Evolutionary conservation across 345 rosid species (phyloP), one percentile per base, ranked within the genome.

Genomic region (Eucalyptus curtisii): DNA sequence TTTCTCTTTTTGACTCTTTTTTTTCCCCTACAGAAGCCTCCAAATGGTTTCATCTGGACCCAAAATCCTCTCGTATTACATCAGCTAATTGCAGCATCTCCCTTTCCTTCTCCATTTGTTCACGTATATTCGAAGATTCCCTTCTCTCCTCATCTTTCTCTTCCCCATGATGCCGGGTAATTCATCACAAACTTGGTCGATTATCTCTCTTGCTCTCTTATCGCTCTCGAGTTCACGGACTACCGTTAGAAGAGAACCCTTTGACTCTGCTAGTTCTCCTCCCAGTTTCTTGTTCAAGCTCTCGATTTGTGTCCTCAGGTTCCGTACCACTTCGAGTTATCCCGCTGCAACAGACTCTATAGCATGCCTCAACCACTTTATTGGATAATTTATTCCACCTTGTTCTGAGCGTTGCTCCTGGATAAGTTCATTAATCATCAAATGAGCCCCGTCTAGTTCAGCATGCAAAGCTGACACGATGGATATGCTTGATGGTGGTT

Each of bases 261-360:
- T 98, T 49, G 97, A 92, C 91, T 98, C 99, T 16, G 97, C 94
- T 40, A 95, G 91, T 91, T 96, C 99, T 90, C 91, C 94, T 24
- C 99, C 99, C 6, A 96, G 91, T 92, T 96, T 97, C 96, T 97
- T 96, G 95, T 97, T 98, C 93, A 97, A 94, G 93, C 98, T 91
- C 91, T 97, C 99, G 42, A 94, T 90, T 79, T 96, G 91, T 92
- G 96, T 94, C 91, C 99, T 94, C 90, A 98, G 89, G 89, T 95
- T 97, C 93, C 93, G 94, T 90, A 95, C 98, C 27, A 94, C 95
- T 40, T 98, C 98, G 42, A 96, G 99, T 89, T 98, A 96, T 85
- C 97, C 95, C 4, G 93, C 96, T 3, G 94, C 97, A 88, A 97
- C 89, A 45, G 98, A 95, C 89, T 94, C 99, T 59, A 98, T 93